Evolutionary conservation across 306 rosid species (phyloP), one percentile per base, ranked within the genome.

Genomic region (Lathyrus sativus): DNA sequence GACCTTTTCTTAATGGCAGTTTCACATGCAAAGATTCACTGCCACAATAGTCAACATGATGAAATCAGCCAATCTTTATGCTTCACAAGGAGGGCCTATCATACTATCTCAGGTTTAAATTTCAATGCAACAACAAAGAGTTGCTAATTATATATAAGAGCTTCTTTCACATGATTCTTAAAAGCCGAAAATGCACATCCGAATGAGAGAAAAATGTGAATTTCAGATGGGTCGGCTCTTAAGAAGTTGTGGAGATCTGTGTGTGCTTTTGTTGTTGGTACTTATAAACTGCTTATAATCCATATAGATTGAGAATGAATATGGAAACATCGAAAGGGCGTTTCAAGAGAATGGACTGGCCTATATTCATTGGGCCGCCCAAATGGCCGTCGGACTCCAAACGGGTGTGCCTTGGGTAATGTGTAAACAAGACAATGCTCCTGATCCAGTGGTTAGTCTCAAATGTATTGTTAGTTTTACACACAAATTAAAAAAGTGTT

Each of bases 361-460:
- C 60, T 93, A 93, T 68, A 75, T 86, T 78, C 85, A 65, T 41
- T 93, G 98, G 98, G 93, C 96, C 24, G 98, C 96, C 33, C 68
- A 74, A 56, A 86, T 90, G 96, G 92, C 95, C 0, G 96, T 85
- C 35, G 83, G 85, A 29, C 91, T 85, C 65, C 81, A 86, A 66
- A 93, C 90, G 44, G 96, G 96, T 50, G 96, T 85, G 65, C 98
- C 98, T 18, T 90, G 98, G 97, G 58, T 73, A 7, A 93, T 93
- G 98, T 93, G 98, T 77, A 88, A 79, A 71, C 98, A 92, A 85
- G 78, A 86, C 2, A 89, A 92, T 80, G 98, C 98, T 74, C 98
- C 96, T 15, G 91, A 82, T 62, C 89, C 91, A 0, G 80, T 93
- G 91, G 98, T 89, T 62, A 74, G 84, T 84, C 51, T 54, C n/a